A percentile compares a stretch with the other conserved stretches of the same genome.
phyloP scores from a whole-genome alignment of 148 eudicot species.

The Amaranthus cruentus region DNA sequence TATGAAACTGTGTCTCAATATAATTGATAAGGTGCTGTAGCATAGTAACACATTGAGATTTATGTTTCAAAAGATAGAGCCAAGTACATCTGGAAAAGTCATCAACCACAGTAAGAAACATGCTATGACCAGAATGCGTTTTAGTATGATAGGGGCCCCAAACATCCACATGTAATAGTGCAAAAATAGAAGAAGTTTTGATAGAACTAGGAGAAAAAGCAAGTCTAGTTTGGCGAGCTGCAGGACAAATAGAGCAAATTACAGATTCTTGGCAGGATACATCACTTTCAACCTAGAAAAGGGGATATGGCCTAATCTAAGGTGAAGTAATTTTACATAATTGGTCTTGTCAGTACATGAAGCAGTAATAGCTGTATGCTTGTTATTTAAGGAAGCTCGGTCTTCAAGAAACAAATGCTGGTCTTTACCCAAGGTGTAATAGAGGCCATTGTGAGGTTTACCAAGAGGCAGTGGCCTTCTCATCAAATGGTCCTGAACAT shows the following conservation, averaged over 20 bases:
- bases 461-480: not conserved
- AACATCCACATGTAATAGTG: not conserved
- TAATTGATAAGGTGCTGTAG: not conserved
- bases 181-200: not conserved
- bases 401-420: not conserved
- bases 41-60: not conserved
- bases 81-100: not conserved
- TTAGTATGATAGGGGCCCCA: not conserved
- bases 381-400: too few species aligned
- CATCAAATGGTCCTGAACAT: not conserved
- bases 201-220: not conserved
- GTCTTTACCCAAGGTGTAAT: not conserved
- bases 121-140: not conserved
- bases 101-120: slow-evolving; percentile 7
- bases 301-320: not conserved
- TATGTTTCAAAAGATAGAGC: not conserved
- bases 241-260: not conserved
- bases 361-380: not conserved
- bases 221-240: not conserved
- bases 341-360: not conserved
- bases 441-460: not conserved
- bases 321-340: not conserved
- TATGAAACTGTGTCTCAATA: not conserved
- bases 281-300: not conserved
- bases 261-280: too few species aligned